Percentiles rank a stretch among this genome's conserved stretches.
Evolutionary conservation across 148 eudicot genomes (phyloP).

Genomic region (Limonium bicolor): DNA sequence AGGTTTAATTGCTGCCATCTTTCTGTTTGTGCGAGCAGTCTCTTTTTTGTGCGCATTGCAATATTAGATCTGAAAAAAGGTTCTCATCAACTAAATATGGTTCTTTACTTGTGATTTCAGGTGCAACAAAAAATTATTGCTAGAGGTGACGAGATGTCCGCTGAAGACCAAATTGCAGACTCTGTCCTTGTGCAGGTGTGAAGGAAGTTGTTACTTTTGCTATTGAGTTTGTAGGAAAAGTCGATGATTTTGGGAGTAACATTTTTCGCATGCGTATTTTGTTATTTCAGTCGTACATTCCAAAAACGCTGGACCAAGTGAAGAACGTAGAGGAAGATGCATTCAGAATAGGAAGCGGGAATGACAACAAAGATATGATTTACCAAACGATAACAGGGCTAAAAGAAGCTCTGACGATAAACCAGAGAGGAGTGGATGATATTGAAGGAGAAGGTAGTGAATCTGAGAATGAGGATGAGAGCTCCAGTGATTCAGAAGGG

Average conservation of each 20-base stretch:
- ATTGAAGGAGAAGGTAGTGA: conserved; percentile 7
- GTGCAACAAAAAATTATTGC: conserved; percentile 71
- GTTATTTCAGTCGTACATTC: conserved; percentile 51
- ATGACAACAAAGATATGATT: conserved; percentile 52
- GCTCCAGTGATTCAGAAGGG: conserved; percentile 28
- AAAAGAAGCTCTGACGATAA: conserved; percentile 23
- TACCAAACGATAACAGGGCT: conserved; percentile 74
- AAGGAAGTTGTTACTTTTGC: not conserved
- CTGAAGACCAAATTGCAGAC: conserved; percentile 85
- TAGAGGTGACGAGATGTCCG: conserved; percentile 55
- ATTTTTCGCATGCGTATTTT: too few species aligned
- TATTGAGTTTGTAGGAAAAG: not conserved
- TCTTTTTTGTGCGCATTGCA: not conserved
- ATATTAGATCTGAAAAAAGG: too few species aligned
- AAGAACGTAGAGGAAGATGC: conserved; percentile 79
- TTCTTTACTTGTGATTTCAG: too few species aligned
- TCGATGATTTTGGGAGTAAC: too few species aligned
- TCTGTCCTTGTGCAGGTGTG: conserved; percentile 74
- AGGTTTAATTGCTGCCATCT: not conserved
- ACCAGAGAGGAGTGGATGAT: conserved; percentile 16
- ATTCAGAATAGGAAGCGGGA: conserved; percentile 47
- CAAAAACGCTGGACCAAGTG: conserved; percentile 73
- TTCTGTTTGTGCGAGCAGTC: not conserved
- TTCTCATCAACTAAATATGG: too few species aligned
- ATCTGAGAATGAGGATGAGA: conserved; percentile 22